Evolutionary conservation across 208 protist species (phyloP), one percentile per base, ranked within the genome.

Genomic region (Wallacemonas rigidus): DNA sequence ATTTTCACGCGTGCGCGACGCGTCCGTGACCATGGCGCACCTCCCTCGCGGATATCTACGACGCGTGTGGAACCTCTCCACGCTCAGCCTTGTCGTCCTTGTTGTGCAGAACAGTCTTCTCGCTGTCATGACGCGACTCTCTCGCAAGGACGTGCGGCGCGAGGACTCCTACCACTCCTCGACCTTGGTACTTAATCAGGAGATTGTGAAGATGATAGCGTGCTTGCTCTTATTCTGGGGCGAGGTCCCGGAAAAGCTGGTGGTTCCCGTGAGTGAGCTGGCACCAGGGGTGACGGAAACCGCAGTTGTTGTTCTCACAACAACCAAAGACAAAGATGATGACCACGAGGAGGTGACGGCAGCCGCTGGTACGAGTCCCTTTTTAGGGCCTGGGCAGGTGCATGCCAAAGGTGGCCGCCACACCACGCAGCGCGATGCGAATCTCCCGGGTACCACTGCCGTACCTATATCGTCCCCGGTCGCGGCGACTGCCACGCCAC

Each of bases 41-140:
- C 14, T 53, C n/a, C 12, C n/a, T 17, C 43, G 17, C 41, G 53
- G 53, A 55, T 74, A 76, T 0, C 53, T 76, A 2, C 26, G 51
- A 1, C 48, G 55, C 15, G 7, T 77, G 51, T 74, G 39, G n/a
- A 84, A 79, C 6, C 76, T 85, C 53, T 72, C 80, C 39, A 48
- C 69, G 63, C n/a, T 94, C 2, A 89, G 84, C 48, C 87, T 95
- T 67, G 12, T 91, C 56, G 85, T 92, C 5, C 76, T 95, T 2
- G 87, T 93, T 2, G 8, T 93, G 1, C 91, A 95, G 61, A 95
- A 94, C 71, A 90, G 88, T 53, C 69, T 85, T 1, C 73, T 91
- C 15, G 87, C 92, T 15, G 75, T 95, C 3, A 73, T 93, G 80
- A 95, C 88, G 36, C 83, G 89, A 43, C 88, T 86, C 41, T 89